Percentiles rank a stretch among this genome's conserved stretches.
Evolutionary conservation across 2,329 filamentous ascomycete genomes (phyloP).

Genomic region (Monilinia polystroma): DNA sequence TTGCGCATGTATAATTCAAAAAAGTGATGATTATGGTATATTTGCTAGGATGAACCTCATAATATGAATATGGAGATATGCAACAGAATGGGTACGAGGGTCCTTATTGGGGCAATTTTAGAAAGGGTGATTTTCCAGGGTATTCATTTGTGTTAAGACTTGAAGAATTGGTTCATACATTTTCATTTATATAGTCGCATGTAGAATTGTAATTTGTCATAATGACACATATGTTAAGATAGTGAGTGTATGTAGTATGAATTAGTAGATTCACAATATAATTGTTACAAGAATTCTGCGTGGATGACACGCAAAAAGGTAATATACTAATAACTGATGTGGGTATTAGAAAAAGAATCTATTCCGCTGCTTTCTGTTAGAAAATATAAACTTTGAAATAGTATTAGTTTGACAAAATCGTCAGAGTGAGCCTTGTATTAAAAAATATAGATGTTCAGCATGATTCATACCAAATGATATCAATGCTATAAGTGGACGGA

Average conservation of each 20-base stretch:
- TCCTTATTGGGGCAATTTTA: background rate
- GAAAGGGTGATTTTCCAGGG: background rate
- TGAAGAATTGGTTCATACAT: no score
- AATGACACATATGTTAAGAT: no score
- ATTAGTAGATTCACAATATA: no score
- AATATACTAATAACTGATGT: no score
- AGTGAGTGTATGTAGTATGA: no score
- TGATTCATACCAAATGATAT: background rate
- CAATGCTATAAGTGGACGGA: background rate
- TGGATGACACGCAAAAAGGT: no score
- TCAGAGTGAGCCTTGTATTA: background rate
- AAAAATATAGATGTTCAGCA: background rate
- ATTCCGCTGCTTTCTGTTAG: background rate
- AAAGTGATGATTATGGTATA: background rate
- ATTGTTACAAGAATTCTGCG: no score
- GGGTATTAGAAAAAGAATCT: background rate
- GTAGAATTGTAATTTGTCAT: no score
- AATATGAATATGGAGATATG: background rate
- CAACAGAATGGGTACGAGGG: background rate
- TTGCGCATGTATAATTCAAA: background rate
- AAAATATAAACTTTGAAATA: background rate
- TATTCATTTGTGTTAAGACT: background rate
- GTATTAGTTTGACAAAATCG: background rate
- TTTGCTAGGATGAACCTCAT: background rate
- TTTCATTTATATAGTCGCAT: no score